phyloP scores from a whole-genome alignment of 345 rosid species.

The Durio zibethinus region DNA sequence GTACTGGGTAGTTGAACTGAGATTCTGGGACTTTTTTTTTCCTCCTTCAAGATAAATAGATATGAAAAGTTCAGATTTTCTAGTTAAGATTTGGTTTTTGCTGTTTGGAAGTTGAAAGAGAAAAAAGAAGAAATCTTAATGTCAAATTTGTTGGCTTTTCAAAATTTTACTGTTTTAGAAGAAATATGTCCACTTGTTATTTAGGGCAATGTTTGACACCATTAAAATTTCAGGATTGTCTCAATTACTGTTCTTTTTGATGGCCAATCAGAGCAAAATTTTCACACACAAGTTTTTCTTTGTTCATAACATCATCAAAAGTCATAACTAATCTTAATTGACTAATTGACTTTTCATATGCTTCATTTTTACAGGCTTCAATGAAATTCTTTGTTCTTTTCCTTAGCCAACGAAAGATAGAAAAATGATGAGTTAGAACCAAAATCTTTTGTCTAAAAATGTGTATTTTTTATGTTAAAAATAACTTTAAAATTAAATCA shows the following conservation, averaged over 20 bases:
- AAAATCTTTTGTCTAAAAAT: not conserved
- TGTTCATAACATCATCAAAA: not conserved
- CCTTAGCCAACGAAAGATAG: not conserved
- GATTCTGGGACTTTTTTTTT: not conserved
- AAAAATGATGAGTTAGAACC: not conserved
- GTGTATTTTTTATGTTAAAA: not conserved
- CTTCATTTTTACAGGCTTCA: not conserved
- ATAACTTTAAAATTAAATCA: not conserved
- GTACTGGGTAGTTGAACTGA: not conserved
- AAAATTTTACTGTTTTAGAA: not conserved
- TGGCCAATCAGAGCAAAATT: not conserved
- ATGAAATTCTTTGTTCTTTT: not conserved
- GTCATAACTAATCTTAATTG: not conserved
- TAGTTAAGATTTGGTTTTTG: conserved; percentile 11
- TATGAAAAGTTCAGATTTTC: not conserved
- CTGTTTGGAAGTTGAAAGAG: conserved; percentile 6
- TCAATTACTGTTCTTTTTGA: not conserved
- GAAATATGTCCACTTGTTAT: not conserved
- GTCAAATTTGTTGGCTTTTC: not conserved
- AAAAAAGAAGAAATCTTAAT: no score
- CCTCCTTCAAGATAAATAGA: not conserved
- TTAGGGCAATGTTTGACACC: not conserved
- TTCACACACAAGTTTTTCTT: not conserved
- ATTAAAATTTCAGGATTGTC: not conserved
- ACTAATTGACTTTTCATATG: not conserved